Percentiles rank a stretch among this genome's conserved stretches.
Conservation (phyloP, 164 flowering plant species). For the Nelumbo lutea region DNA sequence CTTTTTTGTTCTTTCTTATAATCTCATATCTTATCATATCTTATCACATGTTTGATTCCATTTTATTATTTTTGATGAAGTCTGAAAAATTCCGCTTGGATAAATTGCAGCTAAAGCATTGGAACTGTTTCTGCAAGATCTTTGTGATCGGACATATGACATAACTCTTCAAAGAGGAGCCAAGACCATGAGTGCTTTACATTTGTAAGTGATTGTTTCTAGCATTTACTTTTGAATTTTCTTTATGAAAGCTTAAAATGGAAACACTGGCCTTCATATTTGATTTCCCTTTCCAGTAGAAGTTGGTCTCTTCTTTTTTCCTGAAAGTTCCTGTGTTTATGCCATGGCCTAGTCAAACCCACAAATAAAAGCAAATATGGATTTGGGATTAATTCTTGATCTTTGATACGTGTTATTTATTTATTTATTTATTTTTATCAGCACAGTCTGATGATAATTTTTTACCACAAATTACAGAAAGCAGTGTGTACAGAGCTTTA, state of each 20-base stretch:
- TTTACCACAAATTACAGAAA: slow-evolving; percentile 31
- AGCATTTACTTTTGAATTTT: neutral
- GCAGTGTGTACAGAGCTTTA: slow-evolving; percentile 84
- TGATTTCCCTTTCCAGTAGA: neutral
- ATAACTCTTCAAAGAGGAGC: slow-evolving; percentile 81
- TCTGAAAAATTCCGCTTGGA: neutral
- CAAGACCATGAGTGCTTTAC: slow-evolving; percentile 68
- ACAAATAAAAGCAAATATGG: too few relatives aligned
- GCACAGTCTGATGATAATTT: neutral
- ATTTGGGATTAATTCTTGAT: too few relatives aligned
- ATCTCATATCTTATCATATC: too few relatives aligned
- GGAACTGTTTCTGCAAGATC: slow-evolving; percentile 83
- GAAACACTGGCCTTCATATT: neutral
- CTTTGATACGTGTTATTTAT: too few relatives aligned
- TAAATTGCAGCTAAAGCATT: slow-evolving; percentile 67
- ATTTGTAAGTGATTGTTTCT: slow-evolving; percentile 49
- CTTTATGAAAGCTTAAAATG: neutral
- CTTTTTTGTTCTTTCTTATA: too few relatives aligned
- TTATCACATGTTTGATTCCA: too few relatives aligned
- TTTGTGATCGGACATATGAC: slow-evolving; percentile 78
- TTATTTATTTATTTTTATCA: too few relatives aligned
- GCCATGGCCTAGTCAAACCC: too few relatives aligned
- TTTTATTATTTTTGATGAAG: neutral
- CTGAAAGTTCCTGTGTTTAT: too few relatives aligned
- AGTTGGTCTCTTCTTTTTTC: too few relatives aligned